Conservation (phyloP, 192 early-diverging fungal species). For the Irineochytrium annulatum region DNA sequence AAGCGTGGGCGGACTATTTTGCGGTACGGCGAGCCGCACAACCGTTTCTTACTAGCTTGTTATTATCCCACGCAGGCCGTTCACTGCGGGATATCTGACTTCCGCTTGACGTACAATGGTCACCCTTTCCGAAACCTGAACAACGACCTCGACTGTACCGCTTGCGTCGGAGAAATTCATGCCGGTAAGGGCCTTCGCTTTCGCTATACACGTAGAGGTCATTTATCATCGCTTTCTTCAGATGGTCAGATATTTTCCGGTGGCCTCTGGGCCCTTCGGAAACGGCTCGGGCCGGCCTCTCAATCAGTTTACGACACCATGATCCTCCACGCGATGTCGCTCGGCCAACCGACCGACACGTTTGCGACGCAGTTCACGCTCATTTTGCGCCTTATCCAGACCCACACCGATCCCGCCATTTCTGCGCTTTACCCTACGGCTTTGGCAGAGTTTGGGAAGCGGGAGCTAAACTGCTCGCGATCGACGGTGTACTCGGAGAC, state of each 20-base stretch:
- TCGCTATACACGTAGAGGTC: too few relatives aligned
- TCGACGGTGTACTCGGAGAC: conserved; percentile 7
- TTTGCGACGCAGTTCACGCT: conserved; percentile 17
- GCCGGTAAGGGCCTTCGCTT: neutral
- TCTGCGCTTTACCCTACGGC: neutral
- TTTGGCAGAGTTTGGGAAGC: conserved; percentile 1
- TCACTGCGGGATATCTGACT: conserved; percentile 41
- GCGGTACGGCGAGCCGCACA: too few relatives aligned
- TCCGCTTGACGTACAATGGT: conserved; percentile 28
- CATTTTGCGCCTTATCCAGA: conserved; percentile 2
- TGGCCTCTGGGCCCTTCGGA: neutral
- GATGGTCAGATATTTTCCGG: conserved; percentile 7
- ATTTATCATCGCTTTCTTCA: too few relatives aligned
- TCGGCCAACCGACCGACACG: conserved; percentile 21
- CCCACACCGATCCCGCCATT: neutral
- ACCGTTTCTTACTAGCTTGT: too few relatives aligned
- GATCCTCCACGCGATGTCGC: conserved; percentile 7
- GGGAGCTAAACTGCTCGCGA: conserved; percentile 13
- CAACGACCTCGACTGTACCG: conserved; percentile 42
- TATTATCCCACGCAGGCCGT: too few relatives aligned
- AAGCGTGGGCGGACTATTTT: conserved; percentile 32
- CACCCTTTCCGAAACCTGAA: conserved; percentile 44
- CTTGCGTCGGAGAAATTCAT: conserved; percentile 25
- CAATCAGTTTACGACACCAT: conserved; percentile 17
- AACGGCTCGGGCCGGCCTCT: neutral